A percentile compares a stretch with the other conserved stretches of the same genome.
Conservation (phyloP, 148 eudicot species). For the Suaeda aralocaspica region DNA sequence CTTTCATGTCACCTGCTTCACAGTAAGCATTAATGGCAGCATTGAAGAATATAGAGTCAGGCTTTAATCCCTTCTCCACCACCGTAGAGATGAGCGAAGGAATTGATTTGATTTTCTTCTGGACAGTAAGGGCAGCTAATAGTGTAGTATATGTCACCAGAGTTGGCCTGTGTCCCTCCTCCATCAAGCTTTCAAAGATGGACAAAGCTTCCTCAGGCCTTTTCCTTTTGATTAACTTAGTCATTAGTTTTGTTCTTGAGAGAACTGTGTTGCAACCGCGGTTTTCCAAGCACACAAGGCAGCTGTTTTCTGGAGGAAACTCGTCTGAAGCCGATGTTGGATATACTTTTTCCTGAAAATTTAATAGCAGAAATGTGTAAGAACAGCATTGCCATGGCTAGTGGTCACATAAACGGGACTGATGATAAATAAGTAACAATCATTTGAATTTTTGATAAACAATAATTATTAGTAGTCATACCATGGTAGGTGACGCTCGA, state of each 20-base stretch:
- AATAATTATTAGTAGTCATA: constrained; percentile 18
- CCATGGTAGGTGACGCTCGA: constrained; percentile 66
- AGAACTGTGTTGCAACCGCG: constrained; percentile 62
- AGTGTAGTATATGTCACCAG: constrained; percentile 81
- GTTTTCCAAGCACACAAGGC: constrained; percentile 51
- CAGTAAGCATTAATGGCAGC: constrained; percentile 87
- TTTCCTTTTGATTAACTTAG: constrained; percentile 50
- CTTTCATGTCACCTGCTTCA: constrained; percentile 66
- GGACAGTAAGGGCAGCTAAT: constrained; percentile 70
- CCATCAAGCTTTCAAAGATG: constrained; percentile 54
- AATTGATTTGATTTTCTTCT: constrained; percentile 59
- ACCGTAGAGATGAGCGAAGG: constrained; percentile 62
- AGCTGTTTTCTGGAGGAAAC: constrained; percentile 31
- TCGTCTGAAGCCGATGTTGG: constrained; percentile 34
- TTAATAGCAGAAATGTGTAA: neutral
- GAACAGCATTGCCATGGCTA: neutral
- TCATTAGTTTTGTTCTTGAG: constrained; percentile 84
- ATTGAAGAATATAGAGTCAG: constrained; percentile 86
- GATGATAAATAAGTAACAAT: neutral
- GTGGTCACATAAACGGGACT: neutral
- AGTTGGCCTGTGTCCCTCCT: constrained; percentile 82
- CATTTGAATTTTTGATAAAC: neutral
- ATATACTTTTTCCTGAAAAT: constrained; percentile 33
- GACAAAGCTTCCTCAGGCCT: constrained; percentile 62
- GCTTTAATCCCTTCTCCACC: constrained; percentile 62